A percentile compares a stretch with the other conserved stretches of the same genome.
Conservation (phyloP, 192 early-diverging fungal genomes). For the Backusella westeae region DNA sequence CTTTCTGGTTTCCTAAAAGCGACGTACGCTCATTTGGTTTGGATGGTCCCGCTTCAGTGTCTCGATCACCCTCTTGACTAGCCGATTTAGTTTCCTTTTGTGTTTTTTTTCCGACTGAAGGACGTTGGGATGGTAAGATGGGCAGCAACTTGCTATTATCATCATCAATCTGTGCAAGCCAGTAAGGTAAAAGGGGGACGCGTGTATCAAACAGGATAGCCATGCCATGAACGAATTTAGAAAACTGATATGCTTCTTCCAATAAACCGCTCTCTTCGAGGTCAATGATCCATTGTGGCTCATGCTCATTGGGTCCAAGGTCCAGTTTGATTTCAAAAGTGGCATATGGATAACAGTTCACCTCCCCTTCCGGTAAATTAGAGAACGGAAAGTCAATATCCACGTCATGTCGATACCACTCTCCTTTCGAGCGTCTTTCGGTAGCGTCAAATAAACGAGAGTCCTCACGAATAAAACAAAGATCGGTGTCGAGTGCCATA, state of each 20-base stretch:
- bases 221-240: constrained; percentile 84
- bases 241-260: constrained; percentile 80
- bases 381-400: constrained; percentile 76
- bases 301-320: constrained; percentile 52
- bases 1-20: neutral
- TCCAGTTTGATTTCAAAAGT: constrained; percentile 88
- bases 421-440: constrained; percentile 62
- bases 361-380: constrained; percentile 78
- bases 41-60: neutral
- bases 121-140: constrained; percentile 14
- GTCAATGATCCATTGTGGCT: constrained; percentile 75
- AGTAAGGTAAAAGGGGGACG: constrained; percentile 60
- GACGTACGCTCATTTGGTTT: constrained; percentile 9
- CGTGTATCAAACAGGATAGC: constrained; percentile 62
- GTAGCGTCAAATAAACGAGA: constrained; percentile 57
- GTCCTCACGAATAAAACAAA: constrained; percentile 96
- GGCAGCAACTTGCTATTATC: constrained; percentile 19
- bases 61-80: neutral
- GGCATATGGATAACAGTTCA: constrained; percentile 89
- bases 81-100: neutral
- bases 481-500: constrained; percentile 92
- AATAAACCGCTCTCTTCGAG: constrained; percentile 67
- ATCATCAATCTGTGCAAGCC: constrained; percentile 42
- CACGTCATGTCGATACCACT: constrained; percentile 91
- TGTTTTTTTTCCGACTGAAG: neutral